Evolutionary conservation across 139 green algal species (phyloP), one percentile per base, ranked within the genome.

Genomic region (Chlamydomonas sp.): DNA sequence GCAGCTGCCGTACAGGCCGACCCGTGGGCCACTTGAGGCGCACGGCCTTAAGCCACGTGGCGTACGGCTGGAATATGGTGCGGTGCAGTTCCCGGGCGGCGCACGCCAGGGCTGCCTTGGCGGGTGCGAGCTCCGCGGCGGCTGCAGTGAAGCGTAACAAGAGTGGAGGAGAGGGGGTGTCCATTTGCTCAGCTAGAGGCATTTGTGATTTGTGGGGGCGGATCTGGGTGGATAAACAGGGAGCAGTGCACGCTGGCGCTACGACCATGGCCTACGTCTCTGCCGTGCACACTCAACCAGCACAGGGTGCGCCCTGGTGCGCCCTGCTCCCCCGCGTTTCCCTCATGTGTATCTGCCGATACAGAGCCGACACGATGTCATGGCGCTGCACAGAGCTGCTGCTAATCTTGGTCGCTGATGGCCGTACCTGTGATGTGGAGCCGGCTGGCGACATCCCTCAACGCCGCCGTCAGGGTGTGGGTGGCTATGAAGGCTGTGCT

Each of bases 51-150:
- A 87, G 79, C 88, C 88, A 91, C 7, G 71, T 78, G 16, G 12
- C n/a, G 58, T 91, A 91, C 12, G 78, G 62, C 69, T 85, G 76
- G n/a, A 91, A 88, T 8, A 91, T 89, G 58, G 76, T 91, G 75
- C 57, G 16, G 76, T 91, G 88, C 63, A 91, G 78, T 2, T 85
- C 88, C 4, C 88, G 86, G 0, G 72, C 74, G 5, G 82, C 85
- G 20, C 61, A 72, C 0, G 82, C 82, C n/a, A 87, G 61, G 2
- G 4, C 61, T 10, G 71, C 72, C 1, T 68, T 3, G n/a, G 49
- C 0, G 3, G 61, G 7, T 0, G 61, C 4, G 1, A 58, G 58
- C 9, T 14, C 62, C 4, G 82, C 18, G 7, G 82, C 71, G 6
- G 72, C 71, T 80, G 72, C 60, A 7, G 17, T 16, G 69, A 63